Evolutionary conservation across 1,284 basidiomycete species (phyloP), one percentile per base, ranked within the genome.

Genomic region (Pterulicium gracile): DNA sequence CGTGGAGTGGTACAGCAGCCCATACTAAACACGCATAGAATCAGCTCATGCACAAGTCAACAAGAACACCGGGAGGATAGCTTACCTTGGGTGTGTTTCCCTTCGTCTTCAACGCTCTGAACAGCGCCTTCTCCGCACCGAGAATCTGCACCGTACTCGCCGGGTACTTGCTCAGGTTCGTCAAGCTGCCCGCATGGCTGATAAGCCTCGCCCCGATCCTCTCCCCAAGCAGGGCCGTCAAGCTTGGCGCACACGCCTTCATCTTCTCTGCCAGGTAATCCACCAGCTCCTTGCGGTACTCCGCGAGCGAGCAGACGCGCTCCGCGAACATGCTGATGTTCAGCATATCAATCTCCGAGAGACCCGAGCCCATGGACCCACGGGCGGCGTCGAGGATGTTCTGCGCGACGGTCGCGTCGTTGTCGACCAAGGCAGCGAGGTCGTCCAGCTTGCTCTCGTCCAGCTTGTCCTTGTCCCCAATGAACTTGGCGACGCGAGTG

Each of bases 141-240:
- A 98, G 74, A 57, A 98, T 98, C 69, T 98, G 95, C 45, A 98
- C 92, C 3, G 95, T 98, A 57, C 90, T 94, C 2, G 95, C 95
- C 23, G 95, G 95, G 69, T 98, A 96, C 72, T 98, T 98, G 74
- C 91, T 93, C 52, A 98, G 70, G 67, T 96, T 97, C 54, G 92
- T 95, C 61, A 98, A 73, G 58, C 89, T 93, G 23, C 95, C 95
- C n/a, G 95, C 93, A 62, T 98, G 95, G 56, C 87, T 90, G 73
- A 98, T 98, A 49, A 98, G 69, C 47, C 95, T 77, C 5, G 95
- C 95, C 44, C 92, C 93, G 55, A 98, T 92, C 48, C 94, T 81
- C 68, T 98, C 95, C 42, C 95, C 95, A 22, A 98, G 79, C 50
- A 98, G 73, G 7, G 93, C 93, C 0, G 94, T 93, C 55, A 98